These are phyloP conservation scores for Prunus mongolica DNA, from an alignment of 306 rosid species.

Conservation along the genomic window DNA sequence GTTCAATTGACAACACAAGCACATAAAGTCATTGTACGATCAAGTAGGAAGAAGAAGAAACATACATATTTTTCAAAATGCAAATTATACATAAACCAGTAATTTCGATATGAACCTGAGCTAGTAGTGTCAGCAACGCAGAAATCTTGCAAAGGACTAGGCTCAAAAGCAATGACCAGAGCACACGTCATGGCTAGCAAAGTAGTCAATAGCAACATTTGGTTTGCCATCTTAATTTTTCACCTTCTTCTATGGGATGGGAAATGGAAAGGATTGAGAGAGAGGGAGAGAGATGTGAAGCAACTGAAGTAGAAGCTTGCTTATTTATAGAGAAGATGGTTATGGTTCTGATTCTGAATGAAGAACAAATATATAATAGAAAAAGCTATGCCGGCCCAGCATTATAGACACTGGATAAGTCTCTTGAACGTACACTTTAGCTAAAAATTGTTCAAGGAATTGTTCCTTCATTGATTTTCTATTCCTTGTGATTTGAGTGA, in stretches of 20 bases:
- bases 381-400: background rate
- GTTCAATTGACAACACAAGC: background rate
- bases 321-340: background rate
- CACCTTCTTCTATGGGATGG: background rate
- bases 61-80: background rate
- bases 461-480: background rate
- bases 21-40: background rate
- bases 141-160: slow-evolving; percentile 31
- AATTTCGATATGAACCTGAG: slow-evolving; percentile 4
- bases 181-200: slow-evolving; percentile 14
- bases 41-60: background rate
- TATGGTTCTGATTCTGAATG: background rate
- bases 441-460: background rate
- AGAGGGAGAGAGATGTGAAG: background rate
- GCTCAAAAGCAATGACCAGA: slow-evolving; percentile 24
- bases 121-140: slow-evolving; percentile 26
- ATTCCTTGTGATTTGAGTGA: background rate
- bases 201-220: background rate
- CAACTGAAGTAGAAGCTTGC: background rate
- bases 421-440: background rate
- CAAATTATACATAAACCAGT: background rate
- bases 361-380: background rate
- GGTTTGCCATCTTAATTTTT: slow-evolving; percentile 11
- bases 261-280: background rate
- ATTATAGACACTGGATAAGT: background rate